Base-by-base conservation (phyloP, 2,329 filamentous ascomycete species). In the Exserohilum rostratum region DNA sequence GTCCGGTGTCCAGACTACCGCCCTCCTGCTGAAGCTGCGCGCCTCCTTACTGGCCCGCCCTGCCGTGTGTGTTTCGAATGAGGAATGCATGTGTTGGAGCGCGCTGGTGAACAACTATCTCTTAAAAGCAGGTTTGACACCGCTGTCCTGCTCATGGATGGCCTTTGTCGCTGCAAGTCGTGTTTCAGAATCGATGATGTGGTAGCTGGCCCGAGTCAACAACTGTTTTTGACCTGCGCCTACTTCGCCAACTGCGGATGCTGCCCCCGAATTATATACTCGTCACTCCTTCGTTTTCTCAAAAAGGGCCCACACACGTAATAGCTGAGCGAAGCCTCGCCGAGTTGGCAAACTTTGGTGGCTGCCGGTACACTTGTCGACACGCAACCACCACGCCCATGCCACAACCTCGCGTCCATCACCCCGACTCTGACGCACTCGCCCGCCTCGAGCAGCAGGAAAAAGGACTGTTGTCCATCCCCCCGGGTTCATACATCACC, bases 1-100 rank as follows among this genome's bases (percentile, higher is more conserved):
- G 44, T 54, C 57, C 37, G 45, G 53, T 57, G 57, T 33, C 46
- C 57, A 50, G 30, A 22, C 34, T 20, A 18, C 34, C 20, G 30
- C 37, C 17, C 42, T 46, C 42, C 27, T 13, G 37, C 45, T 34
- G 35, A 22, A 10, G 6, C 13, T 22, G 1, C 18, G 12, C 30
- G 15, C n/a, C 9, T 4, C 34, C 17, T 31, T 10, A 30, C 6
- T 20, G 34, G 45, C 4, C 22, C 11, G 20, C 12, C 12, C 13
- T 31, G 25, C 34, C 22, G 45, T 30, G 22, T 30, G 45, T 37
- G 27, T 39, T 38, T 18, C 25, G 25, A n/a, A 39, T 4, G 29
- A 18, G 15, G 45, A 11, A 35, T 27, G 20, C 44, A 46, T 46
- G 33, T 46, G 15, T 43, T 18, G 25, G 17, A 25, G 15, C 30